Base-by-base conservation (phyloP, 305 asterid species). In the Euphrasia arctica region DNA sequence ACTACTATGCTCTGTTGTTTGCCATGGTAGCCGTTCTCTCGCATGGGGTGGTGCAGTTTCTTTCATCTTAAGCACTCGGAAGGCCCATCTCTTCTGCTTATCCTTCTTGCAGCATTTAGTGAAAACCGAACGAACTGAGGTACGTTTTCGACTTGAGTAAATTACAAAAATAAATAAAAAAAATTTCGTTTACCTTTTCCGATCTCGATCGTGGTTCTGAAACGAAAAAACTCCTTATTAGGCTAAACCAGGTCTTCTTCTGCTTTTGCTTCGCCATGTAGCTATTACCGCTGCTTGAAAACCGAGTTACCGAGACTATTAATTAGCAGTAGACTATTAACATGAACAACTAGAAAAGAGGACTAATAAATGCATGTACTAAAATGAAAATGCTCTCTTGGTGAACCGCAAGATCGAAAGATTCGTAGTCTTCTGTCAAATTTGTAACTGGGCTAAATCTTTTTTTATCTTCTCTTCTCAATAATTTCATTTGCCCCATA, bases 161-260 rank as follows among this genome's bases (percentile, higher is more conserved):
- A 36, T 12, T 9, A 8, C 14, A 29, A 47, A 47, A 71, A 10
- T 0, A 28, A 48, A 32, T 13, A 62, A 45, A 45, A n/a, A 12
- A 15, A 47, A 12, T 18, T 6, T 52, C 29, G n/a, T 15, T 52
- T 80, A 87, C 95, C 93, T 81, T 88, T 5, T 83, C 90, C 52
- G 69, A 12, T 76, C 86, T 78, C 58, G 84, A 78, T 60, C 70
- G 77, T 41, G 82, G 70, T 34, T 81, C 95, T 63, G 88, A 58
- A 61, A 83, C 27, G 72, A 88, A 85, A 28, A 88, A 28, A 73
- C 83, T 83, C 81, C 73, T 85, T 9, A 88, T 34, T 5, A 79
- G 29, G 58, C 72, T 67, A 72, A 88, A 78, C 93, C 90, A 85
- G 22, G 76, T 70, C 77, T 72, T 84, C 83, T 77, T 84, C 83